A percentile compares a stretch with the other conserved stretches of the same genome.
Conservation (phyloP, 768 basidiomycete genomes). For the Zangia roseola region DNA sequence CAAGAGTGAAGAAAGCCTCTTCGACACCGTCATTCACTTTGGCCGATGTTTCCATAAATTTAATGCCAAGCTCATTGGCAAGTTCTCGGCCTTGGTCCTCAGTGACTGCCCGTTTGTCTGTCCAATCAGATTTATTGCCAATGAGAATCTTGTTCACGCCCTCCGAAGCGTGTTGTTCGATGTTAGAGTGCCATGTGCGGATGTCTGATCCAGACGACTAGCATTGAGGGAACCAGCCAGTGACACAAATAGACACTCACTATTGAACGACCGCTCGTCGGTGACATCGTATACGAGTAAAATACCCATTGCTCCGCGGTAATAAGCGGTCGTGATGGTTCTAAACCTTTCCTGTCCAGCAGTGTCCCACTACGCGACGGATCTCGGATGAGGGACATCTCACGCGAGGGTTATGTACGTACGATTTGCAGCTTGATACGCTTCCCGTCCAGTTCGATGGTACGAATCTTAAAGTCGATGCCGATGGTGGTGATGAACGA, state of each 20-base stretch:
- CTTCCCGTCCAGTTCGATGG: constrained; percentile 97
- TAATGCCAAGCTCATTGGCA: constrained; percentile 91
- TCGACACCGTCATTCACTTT: constrained; percentile 98
- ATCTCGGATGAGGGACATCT: background rate
- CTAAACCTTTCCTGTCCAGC: constrained; percentile 98
- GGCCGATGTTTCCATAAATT: constrained; percentile 97
- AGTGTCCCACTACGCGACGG: constrained; percentile 83
- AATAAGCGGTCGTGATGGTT: constrained; percentile 98
- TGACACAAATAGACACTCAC: constrained; percentile 49
- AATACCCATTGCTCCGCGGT: constrained; percentile 98
- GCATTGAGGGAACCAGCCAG: constrained; percentile 2
- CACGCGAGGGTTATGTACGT: constrained; percentile 29
- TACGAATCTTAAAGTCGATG: constrained; percentile 99
- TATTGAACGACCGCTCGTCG: constrained; percentile 92
- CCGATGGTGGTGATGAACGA: constrained; percentile 99
- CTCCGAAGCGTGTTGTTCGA: constrained; percentile 98
- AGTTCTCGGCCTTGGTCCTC: constrained; percentile 91
- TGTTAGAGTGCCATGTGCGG: constrained; percentile 96
- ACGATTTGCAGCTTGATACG: constrained; percentile 99
- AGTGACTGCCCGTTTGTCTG: constrained; percentile 90
- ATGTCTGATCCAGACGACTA: constrained; percentile 61
- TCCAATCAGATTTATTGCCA: constrained; percentile 99
- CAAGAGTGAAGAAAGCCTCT: constrained; percentile 96
- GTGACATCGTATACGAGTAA: constrained; percentile 98
- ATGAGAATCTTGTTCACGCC: constrained; percentile 99